These are phyloP conservation scores for Peltaster fructicola DNA, from an alignment of 2,329 filamentous ascomycete genomes.

Conservation along the genomic window DNA sequence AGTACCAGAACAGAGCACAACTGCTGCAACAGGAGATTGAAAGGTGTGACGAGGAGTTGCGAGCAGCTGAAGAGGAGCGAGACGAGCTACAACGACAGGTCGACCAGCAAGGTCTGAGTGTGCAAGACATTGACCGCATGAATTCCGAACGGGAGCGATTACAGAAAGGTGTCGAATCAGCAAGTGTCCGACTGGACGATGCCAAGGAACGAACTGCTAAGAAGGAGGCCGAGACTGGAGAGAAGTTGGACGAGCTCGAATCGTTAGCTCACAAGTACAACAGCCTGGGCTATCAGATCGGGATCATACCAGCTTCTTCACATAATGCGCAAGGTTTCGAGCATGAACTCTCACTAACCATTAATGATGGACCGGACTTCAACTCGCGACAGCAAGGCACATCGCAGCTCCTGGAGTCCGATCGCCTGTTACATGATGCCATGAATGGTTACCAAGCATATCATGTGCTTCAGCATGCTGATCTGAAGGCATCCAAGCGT, in stretches of 20 bases:
- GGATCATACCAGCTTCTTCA: slow-evolving; percentile 69
- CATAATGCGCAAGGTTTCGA: slow-evolving; percentile 70
- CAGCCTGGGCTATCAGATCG: slow-evolving; percentile 82
- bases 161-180: slow-evolving; percentile 71
- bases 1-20: slow-evolving; percentile 64
- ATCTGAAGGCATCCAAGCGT: slow-evolving; percentile 71
- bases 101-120: slow-evolving; percentile 84
- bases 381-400: slow-evolving; percentile 31
- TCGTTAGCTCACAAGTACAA: slow-evolving; percentile 82
- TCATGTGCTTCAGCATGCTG: slow-evolving; percentile 74
- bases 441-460: slow-evolving; percentile 78
- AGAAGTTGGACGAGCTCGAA: slow-evolving; percentile 83
- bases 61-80: slow-evolving; percentile 68
- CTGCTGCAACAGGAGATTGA: slow-evolving; percentile 76
- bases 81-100: slow-evolving; percentile 65
- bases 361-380: slow-evolving; percentile 65
- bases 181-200: slow-evolving; percentile 62
- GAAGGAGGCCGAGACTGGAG: slow-evolving; percentile 72
- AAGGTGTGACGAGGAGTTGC: slow-evolving; percentile 56
- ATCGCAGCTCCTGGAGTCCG: slow-evolving; percentile 37
- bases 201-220: slow-evolving; percentile 67
- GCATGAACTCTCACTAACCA: slow-evolving; percentile 69
- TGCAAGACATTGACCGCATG: slow-evolving; percentile 98
- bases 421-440: slow-evolving; percentile 65
- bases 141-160: slow-evolving; percentile 84